Evolutionary conservation across 345 rosid genomes (phyloP).

Genomic region (Populus ilicifolia): DNA sequence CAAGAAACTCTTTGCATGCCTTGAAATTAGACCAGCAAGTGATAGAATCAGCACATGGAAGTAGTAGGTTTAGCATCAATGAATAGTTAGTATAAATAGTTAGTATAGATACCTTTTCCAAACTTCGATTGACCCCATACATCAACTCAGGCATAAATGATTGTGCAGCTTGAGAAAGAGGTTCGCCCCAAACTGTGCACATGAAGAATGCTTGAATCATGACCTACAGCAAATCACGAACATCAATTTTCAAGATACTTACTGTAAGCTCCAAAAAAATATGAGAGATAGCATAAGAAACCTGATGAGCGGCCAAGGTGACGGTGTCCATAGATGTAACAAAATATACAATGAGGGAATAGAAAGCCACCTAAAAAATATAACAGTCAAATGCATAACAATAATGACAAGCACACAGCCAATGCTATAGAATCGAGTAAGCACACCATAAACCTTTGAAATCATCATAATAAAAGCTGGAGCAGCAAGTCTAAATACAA

Average conservation of each 20-base stretch:
- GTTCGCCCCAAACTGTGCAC: slow-evolving; percentile 81
- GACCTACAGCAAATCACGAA: slow-evolving; percentile 33
- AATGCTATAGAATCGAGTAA: not conserved
- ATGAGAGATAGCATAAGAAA: slow-evolving; percentile 13
- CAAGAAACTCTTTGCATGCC: not conserved
- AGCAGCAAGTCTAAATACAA: slow-evolving; percentile 63
- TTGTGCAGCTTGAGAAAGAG: slow-evolving; percentile 92
- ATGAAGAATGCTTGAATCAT: slow-evolving; percentile 72
- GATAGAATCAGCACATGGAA: not conserved
- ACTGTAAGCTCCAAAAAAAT: not conserved
- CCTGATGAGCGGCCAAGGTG: slow-evolving; percentile 90
- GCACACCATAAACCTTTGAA: slow-evolving; percentile 45
- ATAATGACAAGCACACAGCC: not conserved
- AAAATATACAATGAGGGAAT: slow-evolving; percentile 67
- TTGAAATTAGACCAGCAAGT: too few species aligned
- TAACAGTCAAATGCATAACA: slow-evolving; percentile 8
- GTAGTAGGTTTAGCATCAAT: not conserved
- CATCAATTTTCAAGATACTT: not conserved
- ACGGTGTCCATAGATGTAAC: slow-evolving; percentile 87
- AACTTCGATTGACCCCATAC: slow-evolving; percentile 56
- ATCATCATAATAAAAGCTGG: slow-evolving; percentile 73
- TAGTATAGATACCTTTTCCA: slow-evolving; percentile 46
- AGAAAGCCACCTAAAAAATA: slow-evolving; percentile 64
- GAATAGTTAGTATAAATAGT: slow-evolving; percentile 10
- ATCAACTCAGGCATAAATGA: slow-evolving; percentile 91